Evolutionary conservation across 768 basidiomycete species (phyloP).

Genomic region (Amylocystis lapponica): DNA sequence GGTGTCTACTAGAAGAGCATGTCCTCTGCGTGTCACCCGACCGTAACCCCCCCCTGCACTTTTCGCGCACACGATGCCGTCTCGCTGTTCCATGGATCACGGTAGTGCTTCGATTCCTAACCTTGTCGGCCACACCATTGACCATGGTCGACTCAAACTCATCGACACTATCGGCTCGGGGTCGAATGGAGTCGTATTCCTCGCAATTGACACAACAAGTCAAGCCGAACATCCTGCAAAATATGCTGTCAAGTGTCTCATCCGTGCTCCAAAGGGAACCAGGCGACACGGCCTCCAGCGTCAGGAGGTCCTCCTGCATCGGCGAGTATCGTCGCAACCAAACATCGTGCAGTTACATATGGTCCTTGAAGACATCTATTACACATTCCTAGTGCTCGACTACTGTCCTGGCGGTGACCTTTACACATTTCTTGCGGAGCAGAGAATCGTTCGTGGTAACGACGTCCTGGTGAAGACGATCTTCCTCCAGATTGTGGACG

Average conservation of each 20-base stretch:
- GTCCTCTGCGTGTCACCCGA: no score
- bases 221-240: conserved; percentile 2
- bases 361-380: conserved; percentile 4
- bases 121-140: conserved; percentile 20
- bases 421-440: conserved; percentile 35
- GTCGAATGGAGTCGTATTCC: conserved; percentile 21
- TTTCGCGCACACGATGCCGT: no score
- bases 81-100: conserved; percentile 11
- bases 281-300: conserved; percentile 13
- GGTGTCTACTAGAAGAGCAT: no score
- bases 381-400: conserved; percentile 12
- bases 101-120: conserved; percentile 5
- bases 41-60: no score
- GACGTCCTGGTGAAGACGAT: conserved; percentile 38
- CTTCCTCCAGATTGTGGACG: conserved; percentile 49
- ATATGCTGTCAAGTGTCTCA: conserved; percentile 24
- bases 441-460: conserved; percentile 31
- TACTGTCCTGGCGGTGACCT: conserved; percentile 32
- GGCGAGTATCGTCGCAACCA: background rate
- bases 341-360: conserved; percentile 5
- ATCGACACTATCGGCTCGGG: conserved; percentile 18
- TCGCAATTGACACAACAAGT: conserved; percentile 14
- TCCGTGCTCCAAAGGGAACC: conserved; percentile 11
- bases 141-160: conserved; percentile 18
- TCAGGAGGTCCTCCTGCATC: conserved; percentile 5